These are phyloP conservation scores for Nicotiana tabacum DNA, from an alignment of 257 asterid species.

Conservation along the genomic window DNA sequence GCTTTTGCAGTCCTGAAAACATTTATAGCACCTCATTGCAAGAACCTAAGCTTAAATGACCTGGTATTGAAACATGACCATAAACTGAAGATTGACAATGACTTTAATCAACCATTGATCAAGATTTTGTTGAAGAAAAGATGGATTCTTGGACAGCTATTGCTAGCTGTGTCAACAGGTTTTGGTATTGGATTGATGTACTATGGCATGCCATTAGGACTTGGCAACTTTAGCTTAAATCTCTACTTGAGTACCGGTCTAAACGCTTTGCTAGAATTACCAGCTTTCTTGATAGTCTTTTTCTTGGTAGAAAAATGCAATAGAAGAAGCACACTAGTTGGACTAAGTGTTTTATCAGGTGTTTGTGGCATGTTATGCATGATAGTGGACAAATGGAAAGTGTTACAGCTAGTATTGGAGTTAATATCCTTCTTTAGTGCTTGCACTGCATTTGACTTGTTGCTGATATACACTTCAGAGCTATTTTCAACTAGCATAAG, in stretches of 20 bases:
- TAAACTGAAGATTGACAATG: too few relatives aligned
- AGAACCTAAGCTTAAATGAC: neutral
- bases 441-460: constrained; percentile 17
- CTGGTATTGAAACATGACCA: too few relatives aligned
- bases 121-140: constrained; percentile 8
- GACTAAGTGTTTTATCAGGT: constrained; percentile 24
- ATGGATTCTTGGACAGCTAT: constrained; percentile 12
- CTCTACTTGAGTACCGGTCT: constrained; percentile 30
- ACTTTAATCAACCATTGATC: constrained; percentile 3
- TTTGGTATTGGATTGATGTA: constrained; percentile 41
- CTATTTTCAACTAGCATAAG: constrained; percentile 26
- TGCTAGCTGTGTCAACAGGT: constrained; percentile 8
- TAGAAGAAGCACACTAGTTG: constrained; percentile 26
- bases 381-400: constrained; percentile 9
- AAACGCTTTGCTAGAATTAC: constrained; percentile 31
- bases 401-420: constrained; percentile 23
- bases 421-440: constrained; percentile 26
- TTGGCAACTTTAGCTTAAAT: constrained; percentile 31
- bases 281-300: constrained; percentile 22
- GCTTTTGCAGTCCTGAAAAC: constrained; percentile 14
- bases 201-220: constrained; percentile 43
- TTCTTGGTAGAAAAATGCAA: constrained; percentile 23
- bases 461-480: constrained; percentile 31
- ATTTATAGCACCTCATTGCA: neutral
- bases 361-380: constrained; percentile 18